Evolutionary conservation across 192 early-diverging fungal species (phyloP).

Genomic region (Backusella australiensis): DNA sequence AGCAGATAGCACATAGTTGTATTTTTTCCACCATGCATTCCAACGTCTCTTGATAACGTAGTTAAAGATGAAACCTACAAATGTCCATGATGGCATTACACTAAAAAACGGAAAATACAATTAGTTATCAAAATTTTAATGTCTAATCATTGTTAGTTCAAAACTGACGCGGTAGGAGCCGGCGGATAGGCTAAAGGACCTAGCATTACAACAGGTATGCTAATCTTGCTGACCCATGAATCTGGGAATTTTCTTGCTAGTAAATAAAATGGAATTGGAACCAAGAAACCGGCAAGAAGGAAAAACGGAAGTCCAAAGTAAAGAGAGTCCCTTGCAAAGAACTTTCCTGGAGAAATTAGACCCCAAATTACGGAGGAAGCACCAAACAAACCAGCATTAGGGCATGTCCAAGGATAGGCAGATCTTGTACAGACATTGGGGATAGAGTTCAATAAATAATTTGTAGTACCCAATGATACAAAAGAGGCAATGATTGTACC

Average conservation of each 20-base stretch:
- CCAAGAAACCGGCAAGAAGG: slow-evolving; percentile 62
- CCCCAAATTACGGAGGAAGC: slow-evolving; percentile 82
- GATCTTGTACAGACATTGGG: slow-evolving; percentile 55
- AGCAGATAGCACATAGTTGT: slow-evolving; percentile 53
- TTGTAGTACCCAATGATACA: slow-evolving; percentile 67
- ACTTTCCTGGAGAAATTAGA: slow-evolving; percentile 66
- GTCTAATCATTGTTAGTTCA: too few relatives aligned
- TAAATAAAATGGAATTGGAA: slow-evolving; percentile 73
- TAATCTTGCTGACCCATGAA: slow-evolving; percentile 65
- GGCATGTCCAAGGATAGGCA: slow-evolving; percentile 66
- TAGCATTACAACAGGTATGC: slow-evolving; percentile 67
- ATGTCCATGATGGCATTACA: too few relatives aligned
- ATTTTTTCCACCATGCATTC: slow-evolving; percentile 59
- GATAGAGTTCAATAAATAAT: slow-evolving; percentile 62
- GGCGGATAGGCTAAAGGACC: slow-evolving; percentile 62
- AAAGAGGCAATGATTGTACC: slow-evolving; percentile 73
- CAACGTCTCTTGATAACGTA: slow-evolving; percentile 63
- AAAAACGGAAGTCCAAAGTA: slow-evolving; percentile 50
- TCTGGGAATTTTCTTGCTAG: slow-evolving; percentile 59
- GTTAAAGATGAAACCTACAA: slow-evolving; percentile 67
- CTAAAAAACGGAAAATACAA: too few relatives aligned
- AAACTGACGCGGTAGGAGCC: slow-evolving; percentile 50
- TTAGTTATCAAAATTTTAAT: too few relatives aligned
- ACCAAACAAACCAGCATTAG: slow-evolving; percentile 57
- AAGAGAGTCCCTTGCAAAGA: slow-evolving; percentile 54